phyloP scores from a whole-genome alignment of 169 alveolate genomes.

The Plasmodium gaboni region DNA sequence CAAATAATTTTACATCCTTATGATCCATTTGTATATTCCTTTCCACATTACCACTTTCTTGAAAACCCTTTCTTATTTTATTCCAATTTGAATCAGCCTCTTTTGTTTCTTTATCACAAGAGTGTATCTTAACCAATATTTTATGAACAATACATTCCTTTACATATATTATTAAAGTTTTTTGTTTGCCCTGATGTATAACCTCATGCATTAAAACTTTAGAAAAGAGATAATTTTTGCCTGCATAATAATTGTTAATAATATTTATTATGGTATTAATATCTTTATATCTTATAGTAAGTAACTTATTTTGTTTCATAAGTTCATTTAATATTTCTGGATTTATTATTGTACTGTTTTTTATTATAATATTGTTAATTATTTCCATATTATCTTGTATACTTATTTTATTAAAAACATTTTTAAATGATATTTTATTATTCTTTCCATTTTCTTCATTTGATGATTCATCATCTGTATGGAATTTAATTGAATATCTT shows the following conservation, averaged over 20 bases:
- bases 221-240: slow-evolving; percentile 26
- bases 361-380: slow-evolving; percentile 35
- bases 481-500: not conserved
- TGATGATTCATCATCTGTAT: not conserved
- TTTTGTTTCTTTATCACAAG: not conserved
- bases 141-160: slow-evolving; percentile 27
- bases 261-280: slow-evolving; percentile 51
- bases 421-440: slow-evolving; percentile 8
- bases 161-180: slow-evolving; percentile 27
- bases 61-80: no score
- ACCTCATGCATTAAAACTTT: slow-evolving; percentile 44
- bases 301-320: slow-evolving; percentile 19
- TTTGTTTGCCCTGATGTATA: slow-evolving; percentile 3
- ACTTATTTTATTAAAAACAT: slow-evolving; percentile 6
- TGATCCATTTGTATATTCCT: no score
- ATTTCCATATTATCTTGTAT: slow-evolving; percentile 17
- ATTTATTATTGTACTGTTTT: slow-evolving; percentile 47
- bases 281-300: slow-evolving; percentile 38
- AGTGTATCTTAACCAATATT: slow-evolving; percentile 31
- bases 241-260: slow-evolving; percentile 30
- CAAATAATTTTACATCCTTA: no score
- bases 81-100: not conserved
- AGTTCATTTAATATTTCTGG: slow-evolving; percentile 3
- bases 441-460: not conserved
- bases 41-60: no score